These are phyloP conservation scores for Monosporascus sp. DNA, from an alignment of 2,329 filamentous ascomycete genomes.

Conservation along the genomic window DNA sequence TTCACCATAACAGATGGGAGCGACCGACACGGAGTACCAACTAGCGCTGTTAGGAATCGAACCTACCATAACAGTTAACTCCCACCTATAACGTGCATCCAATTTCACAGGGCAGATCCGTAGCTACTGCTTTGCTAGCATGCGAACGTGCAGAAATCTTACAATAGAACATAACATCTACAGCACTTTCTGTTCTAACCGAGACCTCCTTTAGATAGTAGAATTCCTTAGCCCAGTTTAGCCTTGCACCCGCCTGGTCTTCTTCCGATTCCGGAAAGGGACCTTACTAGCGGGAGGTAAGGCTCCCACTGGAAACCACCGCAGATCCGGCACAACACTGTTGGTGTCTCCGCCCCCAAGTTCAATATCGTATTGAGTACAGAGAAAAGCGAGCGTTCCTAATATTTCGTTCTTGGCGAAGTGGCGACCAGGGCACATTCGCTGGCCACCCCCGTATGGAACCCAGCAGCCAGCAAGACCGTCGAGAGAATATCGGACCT, in stretches of 20 bases:
- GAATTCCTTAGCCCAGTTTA: background rate
- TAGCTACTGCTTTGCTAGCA: too few species aligned
- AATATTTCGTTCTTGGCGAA: conserved; percentile 31
- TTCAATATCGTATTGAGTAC: conserved; percentile 27
- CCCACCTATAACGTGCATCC: too few species aligned
- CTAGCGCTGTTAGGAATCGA: too few species aligned
- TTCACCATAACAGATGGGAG: too few species aligned
- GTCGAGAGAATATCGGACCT: conserved; percentile 8
- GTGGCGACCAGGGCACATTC: conserved; percentile 29
- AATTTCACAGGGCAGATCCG: too few species aligned
- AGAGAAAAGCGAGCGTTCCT: conserved; percentile 22
- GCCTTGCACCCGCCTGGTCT: background rate
- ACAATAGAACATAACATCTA: too few species aligned
- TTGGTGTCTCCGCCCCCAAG: conserved; percentile 1
- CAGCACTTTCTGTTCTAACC: too few species aligned
- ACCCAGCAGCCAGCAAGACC: conserved; percentile 26
- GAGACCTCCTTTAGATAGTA: too few species aligned
- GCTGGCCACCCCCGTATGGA: conserved; percentile 28
- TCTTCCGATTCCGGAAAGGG: background rate
- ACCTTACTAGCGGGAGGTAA: too few species aligned
- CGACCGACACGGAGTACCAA: too few species aligned
- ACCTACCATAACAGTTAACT: too few species aligned
- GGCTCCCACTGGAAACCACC: background rate
- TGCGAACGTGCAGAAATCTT: too few species aligned
- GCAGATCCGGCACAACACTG: background rate